Percentiles rank a stretch among this genome's conserved stretches.
Evolutionary conservation across 176 grass and related monocot genomes (phyloP).

Genomic region (Juncus effusus): DNA sequence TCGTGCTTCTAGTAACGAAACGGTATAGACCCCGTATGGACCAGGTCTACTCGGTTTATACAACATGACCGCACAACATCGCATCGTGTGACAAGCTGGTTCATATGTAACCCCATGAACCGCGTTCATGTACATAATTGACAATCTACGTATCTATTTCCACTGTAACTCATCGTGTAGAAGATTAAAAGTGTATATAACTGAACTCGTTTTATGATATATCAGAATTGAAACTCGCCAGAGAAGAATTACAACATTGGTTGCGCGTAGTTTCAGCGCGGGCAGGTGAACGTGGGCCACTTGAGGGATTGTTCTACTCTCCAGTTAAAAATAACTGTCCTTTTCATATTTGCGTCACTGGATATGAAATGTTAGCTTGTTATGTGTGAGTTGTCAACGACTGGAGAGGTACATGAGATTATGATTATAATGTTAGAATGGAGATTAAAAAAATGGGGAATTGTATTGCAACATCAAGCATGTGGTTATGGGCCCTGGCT

Average conservation of each 20-base stretch:
- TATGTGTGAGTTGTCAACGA: too few relatives aligned
- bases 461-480: too few relatives aligned
- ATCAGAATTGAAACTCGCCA: background rate
- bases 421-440: too few relatives aligned
- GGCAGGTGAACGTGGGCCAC: background rate
- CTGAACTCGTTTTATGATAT: too few relatives aligned
- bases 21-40: background rate
- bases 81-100: background rate
- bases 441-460: too few relatives aligned
- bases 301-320: too few relatives aligned
- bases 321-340: too few relatives aligned
- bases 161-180: background rate
- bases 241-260: background rate
- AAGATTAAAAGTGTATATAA: background rate
- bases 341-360: too few relatives aligned
- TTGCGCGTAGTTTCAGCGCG: conserved; percentile 13
- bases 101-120: background rate
- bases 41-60: conserved; percentile 7
- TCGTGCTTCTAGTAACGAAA: background rate
- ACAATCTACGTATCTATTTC: background rate
- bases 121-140: conserved; percentile 1
- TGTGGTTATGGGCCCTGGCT: too few relatives aligned
- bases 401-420: too few relatives aligned
- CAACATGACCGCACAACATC: background rate
- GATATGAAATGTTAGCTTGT: too few relatives aligned